These are phyloP conservation scores for Colletotrichum neosansevieriae DNA, from an alignment of 2,329 filamentous ascomycete species.

Conservation along the genomic window DNA sequence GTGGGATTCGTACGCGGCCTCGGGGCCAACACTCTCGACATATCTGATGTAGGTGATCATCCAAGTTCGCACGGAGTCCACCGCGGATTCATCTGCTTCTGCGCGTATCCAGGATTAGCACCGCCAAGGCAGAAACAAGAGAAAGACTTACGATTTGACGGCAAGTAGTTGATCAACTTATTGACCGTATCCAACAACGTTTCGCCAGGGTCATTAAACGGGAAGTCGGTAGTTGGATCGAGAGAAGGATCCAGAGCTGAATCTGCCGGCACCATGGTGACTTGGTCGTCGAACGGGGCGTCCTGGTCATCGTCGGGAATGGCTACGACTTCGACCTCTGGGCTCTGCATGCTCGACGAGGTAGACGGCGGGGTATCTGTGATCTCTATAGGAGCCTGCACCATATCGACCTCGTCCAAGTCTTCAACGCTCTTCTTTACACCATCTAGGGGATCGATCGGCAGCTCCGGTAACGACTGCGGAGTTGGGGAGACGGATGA, in stretches of 20 bases:
- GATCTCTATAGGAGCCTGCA: slow-evolving; percentile 43
- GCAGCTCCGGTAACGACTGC: slow-evolving; percentile 37
- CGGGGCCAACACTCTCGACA: slow-evolving; percentile 49
- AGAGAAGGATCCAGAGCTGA: slow-evolving; percentile 12
- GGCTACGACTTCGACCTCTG: slow-evolving; percentile 58
- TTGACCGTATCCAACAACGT: slow-evolving; percentile 48
- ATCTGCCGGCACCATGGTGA: slow-evolving; percentile 38
- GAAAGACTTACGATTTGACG: slow-evolving; percentile 45
- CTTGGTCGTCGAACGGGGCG: slow-evolving; percentile 46
- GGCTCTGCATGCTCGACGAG: slow-evolving; percentile 56
- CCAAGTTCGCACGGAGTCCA: slow-evolving; percentile 62
- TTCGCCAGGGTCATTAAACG: slow-evolving; percentile 54
- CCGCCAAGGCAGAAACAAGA: background rate
- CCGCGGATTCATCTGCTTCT: slow-evolving; percentile 60
- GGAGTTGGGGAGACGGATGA: slow-evolving; percentile 58
- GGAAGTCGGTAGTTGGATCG: slow-evolving; percentile 62
- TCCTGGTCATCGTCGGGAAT: slow-evolving; percentile 52
- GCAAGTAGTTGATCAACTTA: slow-evolving; percentile 54
- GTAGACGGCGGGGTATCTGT: slow-evolving; percentile 49
- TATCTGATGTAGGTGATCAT: slow-evolving; percentile 61
- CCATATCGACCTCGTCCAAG: slow-evolving; percentile 53
- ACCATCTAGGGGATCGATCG: slow-evolving; percentile 18
- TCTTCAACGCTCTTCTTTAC: slow-evolving; percentile 61
- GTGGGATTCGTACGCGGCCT: slow-evolving; percentile 57
- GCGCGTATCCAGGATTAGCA: background rate